phyloP scores from a whole-genome alignment of 2,329 filamentous ascomycete species.

The Cercospora beticola region DNA sequence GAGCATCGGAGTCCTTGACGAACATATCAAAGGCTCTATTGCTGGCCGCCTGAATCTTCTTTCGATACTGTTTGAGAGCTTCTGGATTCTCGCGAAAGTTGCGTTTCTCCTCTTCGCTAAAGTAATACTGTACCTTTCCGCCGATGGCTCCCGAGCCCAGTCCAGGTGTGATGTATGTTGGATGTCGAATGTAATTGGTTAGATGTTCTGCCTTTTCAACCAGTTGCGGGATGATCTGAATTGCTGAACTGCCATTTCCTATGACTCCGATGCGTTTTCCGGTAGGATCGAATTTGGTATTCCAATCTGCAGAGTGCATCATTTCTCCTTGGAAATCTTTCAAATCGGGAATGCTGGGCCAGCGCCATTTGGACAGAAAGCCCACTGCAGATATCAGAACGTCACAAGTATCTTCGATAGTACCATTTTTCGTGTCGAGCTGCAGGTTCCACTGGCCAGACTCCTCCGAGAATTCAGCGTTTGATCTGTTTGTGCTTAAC shows the following conservation, averaged over 20 bases:
- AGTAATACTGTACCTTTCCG: conserved; percentile 33
- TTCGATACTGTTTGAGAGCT: conserved; percentile 39
- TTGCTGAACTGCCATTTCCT: conserved; percentile 43
- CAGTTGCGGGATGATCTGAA: conserved; percentile 46
- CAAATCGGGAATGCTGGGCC: conserved; percentile 45
- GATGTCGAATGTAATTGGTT: conserved; percentile 37
- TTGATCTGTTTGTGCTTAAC: not conserved
- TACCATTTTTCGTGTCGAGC: conserved; percentile 33
- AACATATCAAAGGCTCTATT: conserved; percentile 44
- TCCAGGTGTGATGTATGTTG: conserved; percentile 39
- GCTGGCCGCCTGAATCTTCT: conserved; percentile 36
- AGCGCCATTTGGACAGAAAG: conserved; percentile 35
- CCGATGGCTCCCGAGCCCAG: conserved; percentile 33
- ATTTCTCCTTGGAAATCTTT: conserved; percentile 45
- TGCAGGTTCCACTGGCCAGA: conserved; percentile 40
- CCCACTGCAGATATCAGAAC: conserved; percentile 39
- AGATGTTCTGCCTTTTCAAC: conserved; percentile 37
- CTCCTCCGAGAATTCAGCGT: conserved; percentile 13
- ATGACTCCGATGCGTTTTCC: conserved; percentile 46
- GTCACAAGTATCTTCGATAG: conserved; percentile 36
- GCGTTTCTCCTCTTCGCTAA: conserved; percentile 37
- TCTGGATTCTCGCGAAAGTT: conserved; percentile 36
- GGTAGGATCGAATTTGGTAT: conserved; percentile 39
- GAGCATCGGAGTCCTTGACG: conserved; percentile 52
- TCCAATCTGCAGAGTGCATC: conserved; percentile 46